Conservation (phyloP, 2,329 filamentous ascomycete species). For the Penicillium sclerotiorum region DNA sequence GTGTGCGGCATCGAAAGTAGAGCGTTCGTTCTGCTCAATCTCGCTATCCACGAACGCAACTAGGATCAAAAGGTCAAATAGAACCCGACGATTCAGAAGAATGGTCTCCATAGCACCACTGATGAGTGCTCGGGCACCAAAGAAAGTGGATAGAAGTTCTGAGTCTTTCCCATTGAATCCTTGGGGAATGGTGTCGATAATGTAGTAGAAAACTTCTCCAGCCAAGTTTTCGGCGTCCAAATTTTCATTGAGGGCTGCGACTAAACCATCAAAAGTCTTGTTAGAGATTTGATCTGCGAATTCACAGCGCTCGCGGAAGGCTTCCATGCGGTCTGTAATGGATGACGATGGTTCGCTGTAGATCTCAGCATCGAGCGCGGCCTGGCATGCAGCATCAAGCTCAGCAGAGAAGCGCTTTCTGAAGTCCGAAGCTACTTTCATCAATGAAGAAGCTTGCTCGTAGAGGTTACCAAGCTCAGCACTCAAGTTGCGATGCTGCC, state of each 20-base stretch:
- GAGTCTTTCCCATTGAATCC: constrained; percentile 44
- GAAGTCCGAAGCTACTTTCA: constrained; percentile 71
- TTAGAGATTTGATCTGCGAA: constrained; percentile 80
- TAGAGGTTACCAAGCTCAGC: constrained; percentile 56
- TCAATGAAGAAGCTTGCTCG: constrained; percentile 61
- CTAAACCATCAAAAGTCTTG: constrained; percentile 74
- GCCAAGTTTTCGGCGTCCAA: constrained; percentile 53
- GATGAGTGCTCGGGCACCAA: constrained; percentile 74
- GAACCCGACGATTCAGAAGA: constrained; percentile 69
- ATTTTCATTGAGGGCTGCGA: constrained; percentile 68
- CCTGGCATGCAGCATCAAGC: constrained; percentile 68
- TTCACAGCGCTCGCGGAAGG: constrained; percentile 75
- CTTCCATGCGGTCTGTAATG: constrained; percentile 72
- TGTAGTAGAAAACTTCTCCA: constrained; percentile 55
- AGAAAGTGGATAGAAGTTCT: constrained; percentile 61
- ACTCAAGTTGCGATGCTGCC: constrained; percentile 47
- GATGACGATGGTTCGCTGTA: constrained; percentile 72
- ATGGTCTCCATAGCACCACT: constrained; percentile 79
- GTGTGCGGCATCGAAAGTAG: constrained; percentile 64
- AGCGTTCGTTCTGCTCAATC: constrained; percentile 70
- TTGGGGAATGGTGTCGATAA: constrained; percentile 54
- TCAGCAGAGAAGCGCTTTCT: constrained; percentile 70
- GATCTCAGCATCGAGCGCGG: constrained; percentile 70
- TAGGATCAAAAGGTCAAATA: constrained; percentile 80
- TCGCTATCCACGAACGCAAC: constrained; percentile 86